Evolutionary conservation across 225 moss, liverwort and hornwort genomes (phyloP), one percentile per base, ranked within the genome.

Genomic region (Ulota crispa): DNA sequence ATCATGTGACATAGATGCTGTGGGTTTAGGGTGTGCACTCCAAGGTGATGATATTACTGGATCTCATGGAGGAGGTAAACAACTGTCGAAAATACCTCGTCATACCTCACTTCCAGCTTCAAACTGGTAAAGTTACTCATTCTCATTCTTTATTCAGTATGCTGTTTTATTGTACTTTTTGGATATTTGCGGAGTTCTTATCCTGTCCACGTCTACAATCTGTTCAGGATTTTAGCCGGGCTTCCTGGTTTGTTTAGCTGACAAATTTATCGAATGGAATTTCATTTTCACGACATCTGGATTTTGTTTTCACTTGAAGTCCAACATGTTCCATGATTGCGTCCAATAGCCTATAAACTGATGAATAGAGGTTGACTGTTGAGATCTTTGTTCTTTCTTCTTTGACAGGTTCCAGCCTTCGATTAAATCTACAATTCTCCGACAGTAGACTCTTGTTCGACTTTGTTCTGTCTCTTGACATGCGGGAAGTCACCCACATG

Each of bases 61-160:
- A 82, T 70, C 86, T 90, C 27, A 88, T 90, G 90, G 86, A 86
- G 75, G 90, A 90, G 78, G 80, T 90, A 9, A 63, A 88, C 34
- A 66, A n/a, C 26, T 90, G 90, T 78, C 86, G 84, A 70, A 68
- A 52, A 68, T 84, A 88, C 71, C 82, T 86, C 30, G 88, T 86
- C 34, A 74, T 68, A 45, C 86, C 88, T 80, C 64, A 70, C 57
- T 90, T 90, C 80, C 71, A 73, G 62, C 78, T 75, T 82, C 78
- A 80, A 78, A 72, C 45, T 78, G 84, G 90, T 90, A 88, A 43
- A 68, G 10, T 13, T 47, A 28, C 79, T 36, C 62, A 16, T 79
- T 52, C 41, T n/a, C 82, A 27, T 39, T 76, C 39, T 47, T 72
- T 34, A 54, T 70, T 45, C 34, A 41, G 69, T 55, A 64, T 64